Base-by-base conservation (phyloP, 306 rosid species). In the Sophora flavescens region DNA sequence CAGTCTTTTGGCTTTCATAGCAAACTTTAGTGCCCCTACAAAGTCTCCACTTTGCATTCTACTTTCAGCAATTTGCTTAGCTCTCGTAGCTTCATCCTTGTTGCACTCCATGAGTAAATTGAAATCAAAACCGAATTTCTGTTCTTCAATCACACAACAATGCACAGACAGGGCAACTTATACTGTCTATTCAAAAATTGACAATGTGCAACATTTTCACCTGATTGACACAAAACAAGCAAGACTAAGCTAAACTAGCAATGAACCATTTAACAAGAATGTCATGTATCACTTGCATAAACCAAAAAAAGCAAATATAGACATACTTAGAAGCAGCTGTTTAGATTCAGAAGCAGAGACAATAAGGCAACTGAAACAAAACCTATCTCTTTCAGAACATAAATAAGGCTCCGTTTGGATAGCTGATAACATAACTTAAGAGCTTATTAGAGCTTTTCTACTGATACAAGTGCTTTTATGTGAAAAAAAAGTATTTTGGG, bases 31-130 rank as follows among this genome's bases (percentile, higher is more conserved):
- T 5, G 93, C 98, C 79, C 91, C 97, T 30, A 35, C 67, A 85
- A 86, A 94, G 77, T 94, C 97, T 16, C 84, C 79, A 48, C 14
- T 71, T 58, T 82, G 85, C 93, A 94, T 71, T 80, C 58, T 90
- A 65, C 69, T 80, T 48, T 92, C 95, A 10, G 97, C 93, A 70
- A 94, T 78, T 35, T 88, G 58, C 86, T 85, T 88, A 11, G 98
- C 97, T 80, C 88, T 86, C 63, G 78, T 1, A 47, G 97, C 97
- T 79, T 94, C 98, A 32, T 90, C 98, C 88, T 83, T 94, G 87
- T 94, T 94, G 88, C 98, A 94, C 83, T 94, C 98, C 98, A 94
- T 94, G 65, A 17, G 16, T 67, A 83, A 77, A 63, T 44, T 22
- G 63, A 80, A 82, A 68, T 75, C 69, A 63, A 81, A 74, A 33